Evolutionary conservation across 176 grass and related monocot genomes (phyloP), one percentile per base, ranked within the genome.

Genomic region (Tillandsia leiboldiana): DNA sequence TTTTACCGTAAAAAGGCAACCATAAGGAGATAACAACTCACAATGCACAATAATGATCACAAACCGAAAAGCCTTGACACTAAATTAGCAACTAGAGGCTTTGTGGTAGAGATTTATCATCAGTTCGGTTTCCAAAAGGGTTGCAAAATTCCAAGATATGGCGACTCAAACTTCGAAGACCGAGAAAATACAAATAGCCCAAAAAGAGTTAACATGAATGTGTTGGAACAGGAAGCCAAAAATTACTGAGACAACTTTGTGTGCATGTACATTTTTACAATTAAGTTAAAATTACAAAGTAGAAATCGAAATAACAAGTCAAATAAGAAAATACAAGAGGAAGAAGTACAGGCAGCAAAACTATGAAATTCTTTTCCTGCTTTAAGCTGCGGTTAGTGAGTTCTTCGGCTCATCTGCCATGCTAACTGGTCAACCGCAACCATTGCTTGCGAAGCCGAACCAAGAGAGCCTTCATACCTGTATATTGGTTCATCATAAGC

Each of bases 381-480:
- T 61, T 20, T 51, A 54, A 53, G 65, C 20, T 11, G 12, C 10
- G 51, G 51, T 85, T 79, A 96, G 79, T 86, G 86, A 51, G 47
- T 82, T 76, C 59, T 96, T 68, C 77, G 64, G 76, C 57, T 85
- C 53, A 92, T 83, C 58, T 92, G 70, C 76, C 84, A 87, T 51
- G 75, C 73, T 66, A 96, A 89, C 77, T 89, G 85, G 81, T 96
- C 92, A 52, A 71, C 68, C 47, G 88, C 76, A 64, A 89, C 78
- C 86, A 92, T 92, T 76, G 88, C 88, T 73, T 79, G 83, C 49
- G 92, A 87, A 62, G 88, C 88, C 2, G 79, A 86, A 68, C 81
- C 81, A 69, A 92, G 76, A 42, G 86, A 92, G 79, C 88, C 92
- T 84, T 92, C 92, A 70, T 96, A 96, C 85, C 88, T 96, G 62